Evolutionary conservation across 345 rosid species (phyloP), one percentile per base, ranked within the genome.

Genomic region (Geranium brycei): DNA sequence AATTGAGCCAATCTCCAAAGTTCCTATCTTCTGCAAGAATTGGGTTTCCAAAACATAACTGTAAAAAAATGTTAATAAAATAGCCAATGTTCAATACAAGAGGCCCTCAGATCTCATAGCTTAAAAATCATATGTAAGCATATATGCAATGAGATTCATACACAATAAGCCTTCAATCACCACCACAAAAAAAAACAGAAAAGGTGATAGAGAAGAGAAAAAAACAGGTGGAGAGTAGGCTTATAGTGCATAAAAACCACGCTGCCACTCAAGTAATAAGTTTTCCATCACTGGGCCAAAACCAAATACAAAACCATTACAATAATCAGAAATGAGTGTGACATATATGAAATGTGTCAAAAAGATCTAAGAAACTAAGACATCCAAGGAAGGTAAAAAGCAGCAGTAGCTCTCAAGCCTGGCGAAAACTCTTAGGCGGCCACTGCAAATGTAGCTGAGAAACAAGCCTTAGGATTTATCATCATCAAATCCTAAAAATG

Each of bases 401-500:
- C 86, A 51, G 72, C 88, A 86, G 6, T 2, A 80, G 69, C 86
- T 81, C 86, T 83, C 88, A 75, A 81, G 82, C 83, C 83, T 7
- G 70, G 73, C 63, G 4, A 85, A 82, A 87, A 84, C 84, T 73
- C 82, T 89, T 58, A 82, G 89, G 81, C 87, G 75, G 92, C 92
- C 78, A 84, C 96, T 88, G 96, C 88, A 81, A 88, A 86, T 86
- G 92, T 81, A 59, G 14, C 55, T 55, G 71, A 76, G 73, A 72
- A 80, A 81, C 86, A 75, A 84, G 80, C 84, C 84, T 77, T 79
- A 17, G n/a, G 60, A 72, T 15, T 71, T 76, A 15, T 81, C 86
- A 78, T 79, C 82, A 75, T 17, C 11, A 59, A 79, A n/a, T n/a
- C n/a, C n/a, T n/a, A n/a, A n/a, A n/a, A n/a, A n/a, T n/a, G n/a